phyloP scores from a whole-genome alignment of 2,329 filamentous ascomycete genomes.

The Hypoxylon sp. region DNA sequence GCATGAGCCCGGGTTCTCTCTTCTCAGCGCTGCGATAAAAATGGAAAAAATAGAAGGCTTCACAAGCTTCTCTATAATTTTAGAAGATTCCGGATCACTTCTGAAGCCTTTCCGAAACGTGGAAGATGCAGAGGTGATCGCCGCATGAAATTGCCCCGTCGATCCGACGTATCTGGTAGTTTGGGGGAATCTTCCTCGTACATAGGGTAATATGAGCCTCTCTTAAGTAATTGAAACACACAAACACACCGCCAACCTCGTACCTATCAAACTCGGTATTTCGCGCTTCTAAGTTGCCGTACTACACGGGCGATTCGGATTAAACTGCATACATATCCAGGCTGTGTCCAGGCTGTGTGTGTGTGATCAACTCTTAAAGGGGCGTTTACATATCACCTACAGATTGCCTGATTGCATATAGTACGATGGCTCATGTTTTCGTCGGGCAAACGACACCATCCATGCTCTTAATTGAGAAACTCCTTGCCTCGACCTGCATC shows the following conservation, averaged over 20 bases:
- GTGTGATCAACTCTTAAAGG: too few relatives aligned
- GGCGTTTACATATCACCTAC: too few relatives aligned
- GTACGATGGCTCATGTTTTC: neutral
- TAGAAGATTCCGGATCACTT: neutral
- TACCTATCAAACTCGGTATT: too few relatives aligned
- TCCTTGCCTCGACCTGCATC: neutral
- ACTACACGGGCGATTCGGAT: too few relatives aligned
- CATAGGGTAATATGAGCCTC: slow-evolving; percentile 17
- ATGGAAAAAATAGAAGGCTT: neutral
- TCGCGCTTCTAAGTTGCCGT: too few relatives aligned
- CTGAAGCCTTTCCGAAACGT: slow-evolving; percentile 8
- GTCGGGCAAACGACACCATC: neutral
- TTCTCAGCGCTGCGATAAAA: neutral
- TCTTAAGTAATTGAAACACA: too few relatives aligned
- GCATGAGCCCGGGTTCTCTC: neutral
- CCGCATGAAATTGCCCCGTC: slow-evolving; percentile 28
- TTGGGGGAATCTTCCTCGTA: too few relatives aligned
- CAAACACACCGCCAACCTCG: too few relatives aligned
- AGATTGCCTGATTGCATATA: neutral
- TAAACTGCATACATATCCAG: too few relatives aligned
- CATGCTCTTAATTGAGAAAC: neutral
- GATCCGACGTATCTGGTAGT: slow-evolving; percentile 38
- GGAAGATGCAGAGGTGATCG: slow-evolving; percentile 10
- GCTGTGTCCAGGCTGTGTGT: too few relatives aligned
- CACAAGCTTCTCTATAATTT: neutral